Base-by-base conservation (phyloP, 2,329 filamentous ascomycete species). In the Cordyceps javanica region DNA sequence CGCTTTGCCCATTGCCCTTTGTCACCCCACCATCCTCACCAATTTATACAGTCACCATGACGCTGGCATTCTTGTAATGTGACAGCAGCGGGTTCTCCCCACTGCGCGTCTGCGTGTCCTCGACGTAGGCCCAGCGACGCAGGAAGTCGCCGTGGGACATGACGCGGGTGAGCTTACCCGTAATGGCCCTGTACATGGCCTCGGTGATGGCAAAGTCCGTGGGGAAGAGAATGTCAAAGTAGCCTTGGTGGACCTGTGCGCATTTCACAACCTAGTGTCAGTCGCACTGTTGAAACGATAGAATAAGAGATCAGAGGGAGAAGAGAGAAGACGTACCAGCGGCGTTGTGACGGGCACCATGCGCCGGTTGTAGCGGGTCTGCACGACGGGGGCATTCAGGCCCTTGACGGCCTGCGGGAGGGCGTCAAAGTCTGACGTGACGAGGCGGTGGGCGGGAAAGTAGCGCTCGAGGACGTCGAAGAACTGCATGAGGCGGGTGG, bases 181-280 rank as follows among this genome's bases (percentile, higher is more conserved):
- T 99, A 65, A 97, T 85, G 60, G 91, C 91, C 57, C 90, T 87
- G 75, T 99, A 99, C 65, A 97, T 85, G 66, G 91, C 86, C 73
- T 97, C 91, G 73, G 94, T 88, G 63, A 96, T 87, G 61, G 83
- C 80, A 70, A 99, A 99, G 73, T 99, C 89, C 11, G 94, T 99
- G 0, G 94, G 94, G 75, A 99, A 99, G 69, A 99, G 86, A 66
- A 99, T 97, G 70, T 99, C 95, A 69, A 99, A 99, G 74, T 96
- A 97, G 46, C 94, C 95, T 76, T 99, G 95, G 71, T 97, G 92
- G 49, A 97, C 90, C 90, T 95, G 23, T 30, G 5, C 19, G 21
- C n/a, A n/a, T n/a, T n/a, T n/a, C n/a, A 32, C 11, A 21, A 3
- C 25, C 6, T 5, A 19, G 8, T 7, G 45, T 48, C 8, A 49